A percentile compares a stretch with the other conserved stretches of the same genome.
phyloP scores from a whole-genome alignment of 2,329 filamentous ascomycete species.

The Neofusicoccum ribis region DNA sequence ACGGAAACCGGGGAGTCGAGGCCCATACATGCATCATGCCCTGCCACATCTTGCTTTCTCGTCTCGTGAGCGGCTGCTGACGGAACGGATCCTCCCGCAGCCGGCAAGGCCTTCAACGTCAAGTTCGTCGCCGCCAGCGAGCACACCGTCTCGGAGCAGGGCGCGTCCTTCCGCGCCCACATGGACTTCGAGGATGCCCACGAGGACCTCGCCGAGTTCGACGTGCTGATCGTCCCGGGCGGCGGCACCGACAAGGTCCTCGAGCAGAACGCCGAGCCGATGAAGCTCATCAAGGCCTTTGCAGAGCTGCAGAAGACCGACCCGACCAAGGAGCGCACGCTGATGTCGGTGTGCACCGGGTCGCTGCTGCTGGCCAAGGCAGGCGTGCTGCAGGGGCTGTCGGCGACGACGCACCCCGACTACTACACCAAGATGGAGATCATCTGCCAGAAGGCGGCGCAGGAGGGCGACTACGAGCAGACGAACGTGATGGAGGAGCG shows the following conservation, averaged over 20 bases:
- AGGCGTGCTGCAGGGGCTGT: constrained; percentile 75
- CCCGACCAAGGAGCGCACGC: constrained; percentile 75
- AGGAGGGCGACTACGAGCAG: constrained; percentile 69
- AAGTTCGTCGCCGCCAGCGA: constrained; percentile 51
- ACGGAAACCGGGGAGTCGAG: background rate
- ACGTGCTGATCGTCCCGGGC: constrained; percentile 76
- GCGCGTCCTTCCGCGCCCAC: constrained; percentile 70
- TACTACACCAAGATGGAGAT: constrained; percentile 79
- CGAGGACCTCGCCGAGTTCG: constrained; percentile 71
- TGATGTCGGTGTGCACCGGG: constrained; percentile 78
- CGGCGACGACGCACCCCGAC: constrained; percentile 81
- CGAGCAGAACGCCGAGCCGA: constrained; percentile 60
- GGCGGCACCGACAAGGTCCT: constrained; percentile 58
- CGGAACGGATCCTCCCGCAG: constrained; percentile 30
- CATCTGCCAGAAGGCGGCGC: constrained; percentile 72
- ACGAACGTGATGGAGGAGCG: constrained; percentile 82
- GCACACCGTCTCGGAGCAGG: constrained; percentile 57
- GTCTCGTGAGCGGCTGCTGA: background rate
- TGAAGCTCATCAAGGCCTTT: constrained; percentile 73
- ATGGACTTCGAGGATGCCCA: constrained; percentile 78
- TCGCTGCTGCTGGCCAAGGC: constrained; percentile 74
- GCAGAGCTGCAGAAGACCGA: constrained; percentile 78
- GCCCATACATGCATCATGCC: background rate
- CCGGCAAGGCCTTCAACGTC: constrained; percentile 55
- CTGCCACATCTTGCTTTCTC: background rate